These are phyloP conservation scores for Cynanchum wilfordii DNA, from an alignment of 257 asterid species.

Conservation along the genomic window DNA sequence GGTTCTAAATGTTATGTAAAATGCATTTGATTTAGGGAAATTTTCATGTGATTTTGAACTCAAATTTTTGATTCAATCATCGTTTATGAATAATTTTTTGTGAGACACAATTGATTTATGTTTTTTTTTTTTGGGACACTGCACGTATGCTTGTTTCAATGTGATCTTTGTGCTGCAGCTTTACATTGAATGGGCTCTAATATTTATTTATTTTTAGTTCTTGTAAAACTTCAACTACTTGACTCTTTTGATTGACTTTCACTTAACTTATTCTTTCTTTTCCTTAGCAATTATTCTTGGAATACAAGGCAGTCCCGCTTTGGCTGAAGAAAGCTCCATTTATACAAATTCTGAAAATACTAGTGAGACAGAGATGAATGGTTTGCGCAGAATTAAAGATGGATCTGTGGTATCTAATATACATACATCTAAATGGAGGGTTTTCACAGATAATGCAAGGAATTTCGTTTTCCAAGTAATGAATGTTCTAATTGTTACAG, in stretches of 20 bases:
- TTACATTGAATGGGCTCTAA: not conserved
- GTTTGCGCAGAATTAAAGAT: constrained; percentile 58
- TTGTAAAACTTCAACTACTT: not conserved
- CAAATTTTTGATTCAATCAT: not conserved
- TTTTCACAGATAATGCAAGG: constrained; percentile 84
- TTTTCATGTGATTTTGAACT: not conserved
- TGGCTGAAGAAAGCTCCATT: constrained; percentile 60
- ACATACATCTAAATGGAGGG: constrained; percentile 95
- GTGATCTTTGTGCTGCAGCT: not conserved
- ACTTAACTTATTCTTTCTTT: constrained; percentile 13
- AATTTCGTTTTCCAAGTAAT: constrained; percentile 71
- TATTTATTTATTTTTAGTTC: not conserved
- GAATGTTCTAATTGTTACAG: constrained; percentile 12
- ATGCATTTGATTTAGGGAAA: not conserved
- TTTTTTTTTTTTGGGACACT: not conserved
- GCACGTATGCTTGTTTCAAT: not conserved
- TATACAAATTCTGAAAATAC: constrained; percentile 36
- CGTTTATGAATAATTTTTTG: not conserved
- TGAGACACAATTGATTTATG: not conserved
- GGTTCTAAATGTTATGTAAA: not conserved
- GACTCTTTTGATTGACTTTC: not conserved
- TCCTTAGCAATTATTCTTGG: constrained; percentile 59
- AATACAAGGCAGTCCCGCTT: constrained; percentile 39
- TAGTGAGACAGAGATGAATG: constrained; percentile 32
- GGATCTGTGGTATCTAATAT: constrained; percentile 76